Conservation (phyloP, 1,284 basidiomycete species). For the Trichosporon ovoides region DNA sequence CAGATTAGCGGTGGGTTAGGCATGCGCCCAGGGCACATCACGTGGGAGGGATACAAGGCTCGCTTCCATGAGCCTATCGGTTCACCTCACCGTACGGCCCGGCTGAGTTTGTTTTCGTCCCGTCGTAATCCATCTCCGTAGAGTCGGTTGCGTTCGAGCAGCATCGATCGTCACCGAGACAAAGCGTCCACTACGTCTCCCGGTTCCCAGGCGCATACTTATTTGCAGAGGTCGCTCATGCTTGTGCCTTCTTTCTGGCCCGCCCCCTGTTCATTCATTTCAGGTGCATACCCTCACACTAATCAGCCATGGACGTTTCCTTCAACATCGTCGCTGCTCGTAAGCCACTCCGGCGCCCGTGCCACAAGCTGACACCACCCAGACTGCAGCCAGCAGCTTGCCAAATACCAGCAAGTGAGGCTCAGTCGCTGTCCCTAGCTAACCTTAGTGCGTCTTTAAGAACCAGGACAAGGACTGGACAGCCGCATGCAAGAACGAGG, state of each 20-base stretch:
- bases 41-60: too few species aligned
- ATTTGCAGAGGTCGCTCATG: not conserved
- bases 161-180: slow-evolving; percentile 2
- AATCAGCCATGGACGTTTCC: slow-evolving; percentile 41
- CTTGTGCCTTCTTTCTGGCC: not conserved
- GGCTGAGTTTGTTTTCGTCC: not conserved
- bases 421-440: not conserved
- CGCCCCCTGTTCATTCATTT: not conserved
- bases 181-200: not conserved
- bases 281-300: not conserved
- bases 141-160: not conserved
- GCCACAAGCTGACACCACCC: slow-evolving; percentile 3
- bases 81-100: not conserved
- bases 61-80: too few species aligned
- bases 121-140: not conserved
- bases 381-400: slow-evolving; percentile 47
- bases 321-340: slow-evolving; percentile 46
- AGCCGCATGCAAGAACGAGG: slow-evolving; percentile 37
- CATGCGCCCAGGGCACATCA: too few species aligned
- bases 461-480: slow-evolving; percentile 44
- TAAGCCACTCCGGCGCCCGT: slow-evolving; percentile 19
- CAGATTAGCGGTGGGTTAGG: not conserved
- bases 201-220: not conserved
- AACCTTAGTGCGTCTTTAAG: slow-evolving; percentile 35
- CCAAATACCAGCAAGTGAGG: slow-evolving; percentile 42